A percentile compares a stretch with the other conserved stretches of the same genome.
Conservation (phyloP, 176 grass and related monocot species). For the Bothriochloa decipiens region DNA sequence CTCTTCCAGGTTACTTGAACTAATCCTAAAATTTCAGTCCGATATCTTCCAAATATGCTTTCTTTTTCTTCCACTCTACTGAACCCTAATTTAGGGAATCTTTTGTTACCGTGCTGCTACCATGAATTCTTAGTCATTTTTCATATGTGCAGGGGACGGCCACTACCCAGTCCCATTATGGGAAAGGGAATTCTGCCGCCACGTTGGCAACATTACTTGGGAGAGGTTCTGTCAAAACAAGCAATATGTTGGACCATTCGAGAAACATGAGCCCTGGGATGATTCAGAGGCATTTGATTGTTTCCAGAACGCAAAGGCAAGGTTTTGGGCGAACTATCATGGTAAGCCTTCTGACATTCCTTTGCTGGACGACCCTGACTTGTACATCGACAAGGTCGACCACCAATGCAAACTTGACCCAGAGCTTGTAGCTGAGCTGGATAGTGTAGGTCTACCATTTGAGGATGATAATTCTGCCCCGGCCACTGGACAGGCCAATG, state of each 20-base stretch:
- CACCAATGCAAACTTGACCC: slow-evolving; percentile 41
- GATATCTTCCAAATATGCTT: background rate
- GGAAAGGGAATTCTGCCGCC: slow-evolving; percentile 62
- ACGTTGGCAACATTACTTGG: slow-evolving; percentile 52
- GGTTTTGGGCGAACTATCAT: slow-evolving; percentile 55
- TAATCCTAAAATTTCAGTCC: background rate
- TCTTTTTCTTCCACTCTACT: slow-evolving; percentile 20
- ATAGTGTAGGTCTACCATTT: slow-evolving; percentile 19
- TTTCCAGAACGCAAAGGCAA: slow-evolving; percentile 52
- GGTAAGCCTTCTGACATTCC: slow-evolving; percentile 45
- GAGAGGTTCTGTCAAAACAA: slow-evolving; percentile 55
- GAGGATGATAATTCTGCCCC: slow-evolving; percentile 32
- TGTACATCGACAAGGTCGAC: slow-evolving; percentile 56
- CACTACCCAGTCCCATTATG: slow-evolving; percentile 45
- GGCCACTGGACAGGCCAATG: background rate
- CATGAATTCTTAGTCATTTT: slow-evolving; percentile 18
- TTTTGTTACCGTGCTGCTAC: background rate
- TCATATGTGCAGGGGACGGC: slow-evolving; percentile 24
- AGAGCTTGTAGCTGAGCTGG: slow-evolving; percentile 45
- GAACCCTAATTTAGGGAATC: slow-evolving; percentile 11
- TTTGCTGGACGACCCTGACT: slow-evolving; percentile 41
- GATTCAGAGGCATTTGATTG: slow-evolving; percentile 50
- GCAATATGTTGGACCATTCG: slow-evolving; percentile 24
- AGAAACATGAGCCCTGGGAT: slow-evolving; percentile 43
- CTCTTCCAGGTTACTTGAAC: background rate